Conservation (phyloP, 768 basidiomycete genomes). For the Mycena vitilis region DNA sequence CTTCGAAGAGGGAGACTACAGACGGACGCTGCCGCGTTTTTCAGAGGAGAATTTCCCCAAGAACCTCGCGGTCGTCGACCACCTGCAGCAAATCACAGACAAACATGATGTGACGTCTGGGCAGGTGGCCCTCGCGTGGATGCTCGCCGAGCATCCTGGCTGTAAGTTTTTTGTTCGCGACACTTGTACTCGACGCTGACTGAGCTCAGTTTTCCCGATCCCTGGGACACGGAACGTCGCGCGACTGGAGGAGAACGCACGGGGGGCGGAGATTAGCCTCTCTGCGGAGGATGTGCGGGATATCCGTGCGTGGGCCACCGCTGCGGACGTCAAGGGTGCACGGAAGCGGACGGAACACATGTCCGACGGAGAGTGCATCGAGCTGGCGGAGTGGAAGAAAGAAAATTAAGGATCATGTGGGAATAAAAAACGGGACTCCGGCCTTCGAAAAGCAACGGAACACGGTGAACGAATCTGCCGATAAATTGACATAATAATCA, state of each 20-base stretch:
- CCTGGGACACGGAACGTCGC: constrained; percentile 45
- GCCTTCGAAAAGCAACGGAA: neutral
- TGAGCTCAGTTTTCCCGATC: constrained; percentile 41
- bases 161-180: constrained; percentile 13
- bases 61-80: constrained; percentile 52
- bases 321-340: constrained; percentile 39
- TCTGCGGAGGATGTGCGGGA: constrained; percentile 39
- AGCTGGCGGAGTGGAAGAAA: constrained; percentile 24
- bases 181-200: neutral
- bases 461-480: neutral
- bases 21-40: constrained; percentile 46
- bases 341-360: constrained; percentile 36
- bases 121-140: constrained; percentile 43
- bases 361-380: constrained; percentile 38
- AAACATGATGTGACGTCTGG: constrained; percentile 48
- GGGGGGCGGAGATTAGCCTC: constrained; percentile 40
- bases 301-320: constrained; percentile 37
- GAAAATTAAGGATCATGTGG: constrained; percentile 14
- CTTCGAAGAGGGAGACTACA: constrained; percentile 49
- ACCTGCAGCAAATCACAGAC: constrained; percentile 45
- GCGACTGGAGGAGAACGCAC: constrained; percentile 52
- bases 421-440: constrained; percentile 1
- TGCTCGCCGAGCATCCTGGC: constrained; percentile 35
- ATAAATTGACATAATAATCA: neutral
- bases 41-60: constrained; percentile 58